phyloP scores from a whole-genome alignment of 2,329 filamentous ascomycete genomes.

The Harringtonia lauricola region DNA sequence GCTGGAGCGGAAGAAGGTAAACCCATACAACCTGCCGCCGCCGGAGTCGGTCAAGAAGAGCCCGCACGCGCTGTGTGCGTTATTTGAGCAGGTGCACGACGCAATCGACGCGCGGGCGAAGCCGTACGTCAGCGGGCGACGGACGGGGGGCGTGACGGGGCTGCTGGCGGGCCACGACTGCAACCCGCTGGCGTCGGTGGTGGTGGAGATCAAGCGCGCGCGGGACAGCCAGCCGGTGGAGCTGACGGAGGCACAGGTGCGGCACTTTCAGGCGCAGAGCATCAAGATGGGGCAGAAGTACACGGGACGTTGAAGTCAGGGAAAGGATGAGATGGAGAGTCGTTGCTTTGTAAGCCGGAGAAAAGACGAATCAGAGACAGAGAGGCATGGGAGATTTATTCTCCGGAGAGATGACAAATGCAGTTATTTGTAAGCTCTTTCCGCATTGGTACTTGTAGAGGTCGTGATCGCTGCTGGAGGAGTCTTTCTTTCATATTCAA shows the following conservation, averaged over 20 bases:
- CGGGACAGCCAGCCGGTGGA: background rate
- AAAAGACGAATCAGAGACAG: background rate
- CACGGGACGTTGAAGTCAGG: background rate
- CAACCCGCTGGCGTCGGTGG: constrained; percentile 5
- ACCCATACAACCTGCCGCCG: constrained; percentile 1
- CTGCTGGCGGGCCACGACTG: constrained; percentile 3
- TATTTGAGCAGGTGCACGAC: constrained; percentile 3
- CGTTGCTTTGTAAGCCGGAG: background rate
- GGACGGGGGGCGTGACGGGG: too few species aligned
- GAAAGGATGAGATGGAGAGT: background rate
- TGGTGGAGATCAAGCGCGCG: constrained; percentile 1
- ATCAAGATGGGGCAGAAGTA: constrained; percentile 4
- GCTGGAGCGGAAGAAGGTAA: background rate
- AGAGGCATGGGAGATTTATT: background rate
- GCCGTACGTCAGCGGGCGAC: too few species aligned
- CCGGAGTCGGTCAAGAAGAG: constrained; percentile 2
- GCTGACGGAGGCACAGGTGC: background rate
- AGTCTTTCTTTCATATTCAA: background rate
- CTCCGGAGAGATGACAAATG: too few species aligned
- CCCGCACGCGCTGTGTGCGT: background rate
- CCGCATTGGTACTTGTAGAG: too few species aligned
- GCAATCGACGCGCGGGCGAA: constrained; percentile 2
- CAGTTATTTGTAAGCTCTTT: too few species aligned
- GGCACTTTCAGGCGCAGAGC: constrained; percentile 2
- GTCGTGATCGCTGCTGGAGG: too few species aligned